Evolutionary conservation across 2,329 filamentous ascomycete species (phyloP).

Genomic region (Xylaria sp.): DNA sequence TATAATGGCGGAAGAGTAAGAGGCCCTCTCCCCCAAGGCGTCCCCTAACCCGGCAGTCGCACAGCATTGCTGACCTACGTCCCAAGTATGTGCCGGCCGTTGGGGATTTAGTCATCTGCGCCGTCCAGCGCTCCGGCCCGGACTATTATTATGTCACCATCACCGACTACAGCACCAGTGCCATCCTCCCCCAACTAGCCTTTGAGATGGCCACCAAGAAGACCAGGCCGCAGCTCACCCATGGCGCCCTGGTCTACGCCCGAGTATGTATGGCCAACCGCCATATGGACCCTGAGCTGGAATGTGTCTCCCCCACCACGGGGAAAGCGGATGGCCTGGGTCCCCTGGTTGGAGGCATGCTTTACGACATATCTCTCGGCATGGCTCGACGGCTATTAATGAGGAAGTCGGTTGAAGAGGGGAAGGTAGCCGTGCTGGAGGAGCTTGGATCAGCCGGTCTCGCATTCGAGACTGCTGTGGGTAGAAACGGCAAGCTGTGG

Average conservation of each 20-base stretch:
- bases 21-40: conserved; percentile 43
- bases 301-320: conserved; percentile 86
- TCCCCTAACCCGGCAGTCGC: no score
- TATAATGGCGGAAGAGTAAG: conserved; percentile 75
- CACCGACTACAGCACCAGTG: conserved; percentile 71
- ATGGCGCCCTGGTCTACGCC: conserved; percentile 88
- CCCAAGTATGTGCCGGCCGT: conserved; percentile 78
- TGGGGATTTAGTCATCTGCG: conserved; percentile 91
- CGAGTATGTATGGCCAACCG: conserved; percentile 81
- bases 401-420: conserved; percentile 69
- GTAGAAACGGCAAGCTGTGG: conserved; percentile 93
- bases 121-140: conserved; percentile 77
- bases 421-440: conserved; percentile 78
- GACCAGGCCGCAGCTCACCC: conserved; percentile 80
- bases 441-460: conserved; percentile 80
- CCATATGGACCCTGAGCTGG: conserved; percentile 89
- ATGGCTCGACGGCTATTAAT: conserved; percentile 85
- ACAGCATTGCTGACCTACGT: conserved; percentile 43
- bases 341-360: conserved; percentile 84
- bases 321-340: conserved; percentile 91
- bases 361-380: conserved; percentile 81
- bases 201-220: conserved; percentile 95
- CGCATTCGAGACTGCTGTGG: conserved; percentile 92
- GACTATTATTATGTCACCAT: conserved; percentile 86
- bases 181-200: conserved; percentile 84